Base-by-base conservation (phyloP, 2,329 filamentous ascomycete genomes). In the Fusarium nematophilum region DNA sequence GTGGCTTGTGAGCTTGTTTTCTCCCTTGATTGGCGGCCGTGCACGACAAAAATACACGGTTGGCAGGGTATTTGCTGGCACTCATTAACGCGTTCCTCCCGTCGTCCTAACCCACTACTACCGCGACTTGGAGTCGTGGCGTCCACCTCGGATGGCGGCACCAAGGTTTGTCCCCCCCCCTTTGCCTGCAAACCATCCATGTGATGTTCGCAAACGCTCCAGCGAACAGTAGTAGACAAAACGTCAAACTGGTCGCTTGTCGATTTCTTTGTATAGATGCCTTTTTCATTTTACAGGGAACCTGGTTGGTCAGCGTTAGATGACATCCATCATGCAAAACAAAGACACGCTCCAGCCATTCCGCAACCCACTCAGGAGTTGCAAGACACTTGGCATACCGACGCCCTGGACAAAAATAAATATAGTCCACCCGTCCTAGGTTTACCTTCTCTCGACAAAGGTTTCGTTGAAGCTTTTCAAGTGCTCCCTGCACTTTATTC, bases 61-160 rank as follows among this genome's bases (percentile, higher is more conserved):
- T 64, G 59, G 45, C 43, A 31, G 54, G 55, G 51, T 38, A 43
- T 47, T 31, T 13, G 27, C 36, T 46, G 43, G 45, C 53, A 42
- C 55, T 46, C 51, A 63, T 63, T 63, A 63, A 63, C 59, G 60
- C 60, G 60, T 63, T 34, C 59, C 59, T 42, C 57, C 31, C n/a
- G n/a, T n/a, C n/a, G n/a, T n/a, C n/a, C n/a, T n/a, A n/a, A n/a
- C n/a, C n/a, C n/a, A n/a, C n/a, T n/a, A n/a, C n/a, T 23, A 50
- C 43, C 48, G 43, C 47, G 48, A 31, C 15, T 47, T n/a, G n/a
- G 26, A 14, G 34, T 18, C 18, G 44, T 47, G 44, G 44, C 44
- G 31, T 14, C 17, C 42, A 45, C 15, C 27, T 33, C 18, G 34
- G 34, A 21, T 37, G 3, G 34, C 34, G 34, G 43, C 31, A 46